Evolutionary conservation across 306 rosid genomes (phyloP).

Genomic region (Prunus mongolica): DNA sequence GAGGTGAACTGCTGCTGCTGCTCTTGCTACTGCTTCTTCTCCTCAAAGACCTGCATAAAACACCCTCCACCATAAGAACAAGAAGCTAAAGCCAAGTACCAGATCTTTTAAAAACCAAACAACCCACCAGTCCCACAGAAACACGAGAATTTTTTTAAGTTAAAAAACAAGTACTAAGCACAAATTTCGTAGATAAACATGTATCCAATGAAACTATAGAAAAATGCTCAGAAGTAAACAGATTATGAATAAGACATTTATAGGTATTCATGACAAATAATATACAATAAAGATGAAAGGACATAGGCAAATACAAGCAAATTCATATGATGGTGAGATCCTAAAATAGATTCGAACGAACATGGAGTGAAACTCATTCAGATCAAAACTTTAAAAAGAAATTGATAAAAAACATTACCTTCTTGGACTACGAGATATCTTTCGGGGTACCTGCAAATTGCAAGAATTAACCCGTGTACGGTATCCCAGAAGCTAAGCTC

Average conservation of each 20-base stretch:
- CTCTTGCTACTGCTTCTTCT: conserved; percentile 87
- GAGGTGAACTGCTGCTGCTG: conserved; percentile 87
- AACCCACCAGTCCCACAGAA: neutral
- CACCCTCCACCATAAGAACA: neutral
- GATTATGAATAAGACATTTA: neutral
- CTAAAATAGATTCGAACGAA: neutral
- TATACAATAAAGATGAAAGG: neutral
- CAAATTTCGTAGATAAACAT: neutral
- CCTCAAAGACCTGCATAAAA: conserved; percentile 62
- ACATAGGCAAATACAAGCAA: neutral
- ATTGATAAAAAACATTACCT: conserved; percentile 38
- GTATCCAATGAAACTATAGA: neutral
- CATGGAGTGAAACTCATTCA: neutral
- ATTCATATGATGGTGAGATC: neutral
- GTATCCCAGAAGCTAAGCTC: conserved; percentile 5
- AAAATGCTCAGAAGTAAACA: neutral
- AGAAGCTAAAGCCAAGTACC: neutral
- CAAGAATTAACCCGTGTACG: conserved; percentile 9
- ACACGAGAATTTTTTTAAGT: neutral
- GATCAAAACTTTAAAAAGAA: neutral
- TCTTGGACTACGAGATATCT: conserved; percentile 77
- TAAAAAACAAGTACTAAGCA: neutral
- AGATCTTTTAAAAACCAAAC: neutral
- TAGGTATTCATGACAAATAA: neutral
- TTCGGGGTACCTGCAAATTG: conserved; percentile 51